phyloP scores from a whole-genome alignment of 176 grass and related monocot genomes.

The Oryza meyeriana region DNA sequence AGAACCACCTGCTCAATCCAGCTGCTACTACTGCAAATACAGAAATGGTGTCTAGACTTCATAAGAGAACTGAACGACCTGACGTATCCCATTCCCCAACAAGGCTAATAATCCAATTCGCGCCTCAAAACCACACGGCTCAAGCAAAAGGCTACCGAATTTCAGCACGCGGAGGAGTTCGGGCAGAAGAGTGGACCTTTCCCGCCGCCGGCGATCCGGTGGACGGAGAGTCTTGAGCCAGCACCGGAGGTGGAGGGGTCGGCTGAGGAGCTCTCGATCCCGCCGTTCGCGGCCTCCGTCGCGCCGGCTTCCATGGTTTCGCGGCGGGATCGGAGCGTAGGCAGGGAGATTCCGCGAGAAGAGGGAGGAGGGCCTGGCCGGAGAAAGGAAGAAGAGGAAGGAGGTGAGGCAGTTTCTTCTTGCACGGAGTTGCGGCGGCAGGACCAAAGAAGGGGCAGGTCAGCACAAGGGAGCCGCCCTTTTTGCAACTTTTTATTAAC shows the following conservation, averaged over 20 bases:
- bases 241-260: slow-evolving; percentile 60
- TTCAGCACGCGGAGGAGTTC: background rate
- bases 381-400: background rate
- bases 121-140: background rate
- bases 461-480: background rate
- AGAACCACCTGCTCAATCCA: slow-evolving; percentile 1
- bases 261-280: slow-evolving; percentile 41
- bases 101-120: background rate
- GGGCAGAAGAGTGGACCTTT: slow-evolving; percentile 38
- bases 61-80: background rate
- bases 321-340: background rate
- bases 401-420: slow-evolving; percentile 12
- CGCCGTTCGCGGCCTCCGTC: slow-evolving; percentile 37
- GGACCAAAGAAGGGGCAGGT: background rate
- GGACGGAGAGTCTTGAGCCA: slow-evolving; percentile 49
- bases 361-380: background rate
- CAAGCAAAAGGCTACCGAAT: background rate
- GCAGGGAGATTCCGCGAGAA: background rate
- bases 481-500: background rate
- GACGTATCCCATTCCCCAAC: background rate
- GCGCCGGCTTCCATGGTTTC: slow-evolving; percentile 34
- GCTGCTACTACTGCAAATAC: background rate
- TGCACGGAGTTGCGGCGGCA: background rate
- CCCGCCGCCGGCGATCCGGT: slow-evolving; percentile 82
- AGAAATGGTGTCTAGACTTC: background rate